Conservation (phyloP, 2,329 filamentous ascomycete species). For the Phaeosphaeriaceae sp. region DNA sequence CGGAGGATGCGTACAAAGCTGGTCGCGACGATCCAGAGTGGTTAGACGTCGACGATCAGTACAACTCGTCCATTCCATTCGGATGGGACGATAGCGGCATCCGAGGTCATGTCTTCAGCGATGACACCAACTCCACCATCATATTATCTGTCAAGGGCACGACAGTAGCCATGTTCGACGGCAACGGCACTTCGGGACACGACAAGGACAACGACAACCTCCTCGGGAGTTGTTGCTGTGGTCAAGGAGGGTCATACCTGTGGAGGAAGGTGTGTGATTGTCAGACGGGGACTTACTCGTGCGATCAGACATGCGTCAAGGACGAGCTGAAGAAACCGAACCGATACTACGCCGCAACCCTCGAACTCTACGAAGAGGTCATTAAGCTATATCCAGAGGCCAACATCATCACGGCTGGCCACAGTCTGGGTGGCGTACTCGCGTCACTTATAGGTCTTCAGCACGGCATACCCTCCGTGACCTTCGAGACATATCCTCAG, state of each 20-base stretch:
- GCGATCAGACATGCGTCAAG: slow-evolving; percentile 43
- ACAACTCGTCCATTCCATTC: slow-evolving; percentile 41
- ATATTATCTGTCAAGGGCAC: slow-evolving; percentile 45
- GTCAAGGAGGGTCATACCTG: slow-evolving; percentile 44
- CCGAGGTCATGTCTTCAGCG: slow-evolving; percentile 45
- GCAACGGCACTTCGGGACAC: slow-evolving; percentile 43
- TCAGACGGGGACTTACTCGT: slow-evolving; percentile 43
- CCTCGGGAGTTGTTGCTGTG: slow-evolving; percentile 46
- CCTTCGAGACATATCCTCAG: slow-evolving; percentile 47
- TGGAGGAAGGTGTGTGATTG: slow-evolving; percentile 47
- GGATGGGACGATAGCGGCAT: slow-evolving; percentile 48
- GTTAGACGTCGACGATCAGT: slow-evolving; percentile 42
- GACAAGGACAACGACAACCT: slow-evolving; percentile 49
- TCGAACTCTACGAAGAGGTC: slow-evolving; percentile 44
- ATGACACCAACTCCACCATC: slow-evolving; percentile 42
- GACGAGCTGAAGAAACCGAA: slow-evolving; percentile 41
- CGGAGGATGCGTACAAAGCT: slow-evolving; percentile 46
- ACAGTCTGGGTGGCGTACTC: slow-evolving; percentile 44
- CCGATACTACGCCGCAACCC: slow-evolving; percentile 39
- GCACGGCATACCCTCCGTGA: slow-evolving; percentile 41
- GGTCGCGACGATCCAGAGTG: slow-evolving; percentile 42
- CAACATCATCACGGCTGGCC: slow-evolving; percentile 44
- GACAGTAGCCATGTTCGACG: slow-evolving; percentile 45
- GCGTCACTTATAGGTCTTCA: slow-evolving; percentile 44
- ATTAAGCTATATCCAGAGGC: slow-evolving; percentile 41